These are phyloP conservation scores for Claviceps paspali DNA, from an alignment of 2,329 filamentous ascomycete genomes.

Conservation along the genomic window DNA sequence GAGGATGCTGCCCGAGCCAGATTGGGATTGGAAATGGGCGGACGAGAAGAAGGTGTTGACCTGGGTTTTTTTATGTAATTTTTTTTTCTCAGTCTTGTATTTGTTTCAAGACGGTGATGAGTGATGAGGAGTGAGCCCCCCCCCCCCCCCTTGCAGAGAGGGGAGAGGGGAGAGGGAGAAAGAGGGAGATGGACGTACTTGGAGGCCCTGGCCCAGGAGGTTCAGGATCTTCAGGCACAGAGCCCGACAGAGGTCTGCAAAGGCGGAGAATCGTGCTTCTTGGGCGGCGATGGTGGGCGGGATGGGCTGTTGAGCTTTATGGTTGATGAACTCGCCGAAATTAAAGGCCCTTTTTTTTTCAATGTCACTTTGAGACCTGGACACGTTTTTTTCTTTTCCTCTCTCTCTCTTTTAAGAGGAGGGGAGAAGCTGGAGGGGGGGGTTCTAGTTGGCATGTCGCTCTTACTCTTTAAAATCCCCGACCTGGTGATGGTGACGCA, in stretches of 20 bases:
- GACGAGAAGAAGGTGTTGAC: constrained; percentile 38
- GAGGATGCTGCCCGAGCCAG: constrained; percentile 42
- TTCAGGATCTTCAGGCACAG: constrained; percentile 60
- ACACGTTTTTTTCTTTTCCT: constrained; percentile 22
- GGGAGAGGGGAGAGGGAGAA: too few relatives aligned
- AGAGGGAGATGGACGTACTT: constrained; percentile 27
- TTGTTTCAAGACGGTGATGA: too few relatives aligned
- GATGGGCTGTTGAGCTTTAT: constrained; percentile 62
- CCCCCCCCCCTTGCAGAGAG: too few relatives aligned
- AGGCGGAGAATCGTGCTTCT: constrained; percentile 46
- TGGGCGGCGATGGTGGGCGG: constrained; percentile 47
- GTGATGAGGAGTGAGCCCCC: too few relatives aligned
- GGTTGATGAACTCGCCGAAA: constrained; percentile 59
- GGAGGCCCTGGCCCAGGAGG: constrained; percentile 65
- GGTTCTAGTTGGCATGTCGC: not conserved
- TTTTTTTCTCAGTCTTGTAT: too few relatives aligned
- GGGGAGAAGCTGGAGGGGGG: not conserved
- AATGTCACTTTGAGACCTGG: too few relatives aligned
- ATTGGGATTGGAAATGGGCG: constrained; percentile 29
- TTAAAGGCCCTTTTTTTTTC: constrained; percentile 69
- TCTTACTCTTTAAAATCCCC: constrained; percentile 78
- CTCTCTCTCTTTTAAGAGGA: not conserved
- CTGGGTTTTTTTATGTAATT: too few relatives aligned
- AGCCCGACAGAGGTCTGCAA: constrained; percentile 54
- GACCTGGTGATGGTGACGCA: constrained; percentile 32